Conservation (phyloP, 225 moss, liverwort and hornwort genomes). For the Pseudisothecium myosuroides region DNA sequence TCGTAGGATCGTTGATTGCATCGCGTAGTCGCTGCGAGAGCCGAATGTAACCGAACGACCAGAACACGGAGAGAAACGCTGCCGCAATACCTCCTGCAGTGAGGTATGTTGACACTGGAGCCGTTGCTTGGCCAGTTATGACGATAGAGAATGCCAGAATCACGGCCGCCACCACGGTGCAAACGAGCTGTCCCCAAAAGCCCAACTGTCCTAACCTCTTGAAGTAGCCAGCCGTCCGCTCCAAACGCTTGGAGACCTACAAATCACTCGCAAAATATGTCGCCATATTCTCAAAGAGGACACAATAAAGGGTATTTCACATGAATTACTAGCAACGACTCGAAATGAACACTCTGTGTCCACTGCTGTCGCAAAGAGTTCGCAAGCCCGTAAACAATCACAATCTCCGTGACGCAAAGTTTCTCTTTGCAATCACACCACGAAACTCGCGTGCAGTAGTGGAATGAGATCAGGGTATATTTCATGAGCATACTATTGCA, state of each 20-base stretch:
- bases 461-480: not conserved
- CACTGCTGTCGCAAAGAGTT: not conserved
- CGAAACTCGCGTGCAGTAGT: not conserved
- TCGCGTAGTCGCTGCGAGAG: constrained; percentile 67
- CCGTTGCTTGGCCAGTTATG: constrained; percentile 78
- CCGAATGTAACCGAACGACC: constrained; percentile 90
- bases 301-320: not conserved
- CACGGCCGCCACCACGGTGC: constrained; percentile 75
- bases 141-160: constrained; percentile 86
- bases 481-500: not conserved
- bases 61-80: constrained; percentile 86
- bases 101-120: constrained; percentile 81
- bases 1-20: constrained; percentile 69
- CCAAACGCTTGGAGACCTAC: constrained; percentile 93
- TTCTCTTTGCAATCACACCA: not conserved
- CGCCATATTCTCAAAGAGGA: not conserved
- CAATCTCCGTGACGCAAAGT: not conserved
- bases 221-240: constrained; percentile 84
- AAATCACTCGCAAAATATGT: not conserved
- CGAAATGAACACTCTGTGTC: not conserved
- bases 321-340: not conserved
- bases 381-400: not conserved
- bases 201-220: constrained; percentile 82
- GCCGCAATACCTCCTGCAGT: constrained; percentile 87
- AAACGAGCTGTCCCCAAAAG: constrained; percentile 93